Evolutionary conservation across 495 filamentous ascomycete species (phyloP).

Genomic region (Neurospora tetrasperma): DNA sequence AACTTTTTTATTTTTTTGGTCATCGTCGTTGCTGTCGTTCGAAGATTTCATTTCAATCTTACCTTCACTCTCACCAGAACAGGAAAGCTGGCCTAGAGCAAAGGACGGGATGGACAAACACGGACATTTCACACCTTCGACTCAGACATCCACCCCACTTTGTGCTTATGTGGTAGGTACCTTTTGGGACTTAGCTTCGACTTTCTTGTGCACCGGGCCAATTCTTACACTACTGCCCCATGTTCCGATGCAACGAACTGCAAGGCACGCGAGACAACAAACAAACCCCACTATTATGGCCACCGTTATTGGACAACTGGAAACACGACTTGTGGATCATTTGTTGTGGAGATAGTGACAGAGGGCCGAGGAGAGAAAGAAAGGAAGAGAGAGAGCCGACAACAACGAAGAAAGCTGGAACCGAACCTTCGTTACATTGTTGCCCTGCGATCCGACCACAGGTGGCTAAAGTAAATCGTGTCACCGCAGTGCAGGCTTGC

Average conservation of each 20-base stretch:
- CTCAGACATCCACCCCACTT: not conserved
- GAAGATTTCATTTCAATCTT: not conserved
- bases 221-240: not conserved
- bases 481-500: not conserved
- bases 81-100: not conserved
- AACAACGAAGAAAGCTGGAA: not conserved
- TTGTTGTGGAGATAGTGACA: not conserved
- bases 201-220: not conserved
- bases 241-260: not conserved
- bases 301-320: not conserved
- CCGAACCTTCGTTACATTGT: not conserved
- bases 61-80: not conserved
- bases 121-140: not conserved
- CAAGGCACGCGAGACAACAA: not conserved
- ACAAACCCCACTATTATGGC: not conserved
- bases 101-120: not conserved
- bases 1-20: not conserved
- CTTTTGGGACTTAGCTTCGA: not conserved
- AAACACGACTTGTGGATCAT: not conserved
- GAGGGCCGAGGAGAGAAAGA: not conserved
- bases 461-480: not conserved
- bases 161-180: not conserved
- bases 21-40: not conserved
- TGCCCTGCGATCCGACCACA: not conserved
- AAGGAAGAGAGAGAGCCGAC: not conserved